Base-by-base conservation (phyloP, 2,329 filamentous ascomycete species). In the Trichoderma atroviride region DNA sequence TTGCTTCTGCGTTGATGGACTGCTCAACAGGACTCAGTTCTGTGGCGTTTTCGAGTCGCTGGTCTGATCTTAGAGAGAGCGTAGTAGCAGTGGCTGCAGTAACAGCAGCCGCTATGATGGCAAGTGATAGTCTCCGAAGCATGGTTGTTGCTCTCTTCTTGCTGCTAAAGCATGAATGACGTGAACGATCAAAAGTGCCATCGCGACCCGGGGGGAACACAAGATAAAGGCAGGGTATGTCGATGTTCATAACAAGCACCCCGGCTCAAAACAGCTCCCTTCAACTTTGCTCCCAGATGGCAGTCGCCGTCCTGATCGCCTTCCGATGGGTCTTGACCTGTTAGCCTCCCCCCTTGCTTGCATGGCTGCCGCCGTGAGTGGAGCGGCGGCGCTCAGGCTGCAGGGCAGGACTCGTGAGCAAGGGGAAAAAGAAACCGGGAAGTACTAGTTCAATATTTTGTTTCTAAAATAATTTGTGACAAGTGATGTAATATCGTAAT, bases 291-390 rank as follows among this genome's bases (percentile, higher is more conserved):
- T 27, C 13, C 47, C 27, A 55, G 35, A 57, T 14, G 35, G n/a
- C 60, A 53, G 19, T 22, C 27, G 47, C 47, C 35, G 33, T 47
- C 37, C 47, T 31, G n/a, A 65, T 65, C 37, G 19, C 35, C 62
- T 13, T 57, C n/a, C 27, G 50, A 56, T 65, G 52, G 60, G 35
- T 57, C 52, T 37, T 57, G 33, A n/a, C 10, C 16, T 33, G 53
- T 37, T 65, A 50, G 31, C 10, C 22, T 24, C 35, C 24, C 52
- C 62, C 62, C 62, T 65, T 65, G 52, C 62, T 65, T 65, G 40
- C 24, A 24, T 27, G 33, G 35, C 35, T 65, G 35, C 53, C 37
- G 62, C 27, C 24, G 40, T 24, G 24, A 22, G 52, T 65, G 62
- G 62, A 65, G 53, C 50, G 7, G 24, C 11, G 50, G 9, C 52